phyloP scores from a whole-genome alignment of 345 rosid genomes.

The Nasturtium officinale region DNA sequence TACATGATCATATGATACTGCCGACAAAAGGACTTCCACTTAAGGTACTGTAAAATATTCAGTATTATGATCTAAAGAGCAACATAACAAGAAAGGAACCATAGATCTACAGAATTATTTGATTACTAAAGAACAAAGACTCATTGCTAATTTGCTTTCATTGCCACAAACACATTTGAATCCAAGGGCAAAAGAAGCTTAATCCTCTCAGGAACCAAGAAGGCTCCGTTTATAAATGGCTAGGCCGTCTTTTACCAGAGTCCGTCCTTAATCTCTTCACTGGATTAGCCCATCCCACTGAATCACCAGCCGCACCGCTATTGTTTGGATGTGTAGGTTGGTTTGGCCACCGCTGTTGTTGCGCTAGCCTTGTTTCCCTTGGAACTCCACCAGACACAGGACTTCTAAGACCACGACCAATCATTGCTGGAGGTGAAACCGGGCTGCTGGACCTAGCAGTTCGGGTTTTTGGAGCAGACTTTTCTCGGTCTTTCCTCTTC shows the following conservation, averaged over 20 bases:
- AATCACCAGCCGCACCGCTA: constrained; percentile 54
- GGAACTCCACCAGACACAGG: constrained; percentile 54
- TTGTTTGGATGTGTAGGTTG: constrained; percentile 61
- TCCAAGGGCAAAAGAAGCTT: constrained; percentile 29
- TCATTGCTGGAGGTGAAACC: constrained; percentile 65
- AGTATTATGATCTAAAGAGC: constrained; percentile 25
- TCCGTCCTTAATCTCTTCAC: constrained; percentile 96
- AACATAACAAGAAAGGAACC: constrained; percentile 18
- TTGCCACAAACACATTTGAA: constrained; percentile 23
- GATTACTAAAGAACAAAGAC: constrained; percentile 28
- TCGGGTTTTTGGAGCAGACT: constrained; percentile 61
- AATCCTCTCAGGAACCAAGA: constrained; percentile 19
- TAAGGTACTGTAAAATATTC: background rate
- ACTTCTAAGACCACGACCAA: constrained; percentile 64
- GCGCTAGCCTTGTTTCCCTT: constrained; percentile 63
- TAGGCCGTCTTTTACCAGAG: constrained; percentile 87
- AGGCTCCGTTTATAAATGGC: constrained; percentile 60
- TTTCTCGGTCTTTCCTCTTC: constrained; percentile 97
- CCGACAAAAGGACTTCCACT: constrained; percentile 25
- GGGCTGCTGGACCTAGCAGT: constrained; percentile 72
- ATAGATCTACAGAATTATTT: constrained; percentile 32
- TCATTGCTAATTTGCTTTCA: constrained; percentile 24
- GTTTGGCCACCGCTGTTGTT: constrained; percentile 77
- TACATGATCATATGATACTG: constrained; percentile 18
- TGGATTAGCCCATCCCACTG: constrained; percentile 98